Percentiles rank a stretch among this genome's conserved stretches.
phyloP scores from a whole-genome alignment of 1,284 basidiomycete genomes.

The Volvariella volvacea region DNA sequence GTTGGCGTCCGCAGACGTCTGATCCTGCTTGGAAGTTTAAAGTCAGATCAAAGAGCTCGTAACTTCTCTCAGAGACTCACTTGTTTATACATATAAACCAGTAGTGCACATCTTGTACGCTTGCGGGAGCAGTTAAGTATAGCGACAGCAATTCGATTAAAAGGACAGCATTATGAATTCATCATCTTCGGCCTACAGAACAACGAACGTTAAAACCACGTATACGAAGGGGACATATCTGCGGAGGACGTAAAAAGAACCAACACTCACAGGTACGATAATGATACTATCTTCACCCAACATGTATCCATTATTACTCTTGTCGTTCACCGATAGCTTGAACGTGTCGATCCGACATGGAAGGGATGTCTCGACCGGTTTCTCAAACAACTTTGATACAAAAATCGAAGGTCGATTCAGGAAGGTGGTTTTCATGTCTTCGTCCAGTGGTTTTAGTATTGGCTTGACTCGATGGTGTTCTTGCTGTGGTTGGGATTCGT shows the following conservation, averaged over 20 bases:
- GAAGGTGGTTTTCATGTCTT: background rate
- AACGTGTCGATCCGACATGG: constrained; percentile 1
- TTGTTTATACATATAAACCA: no score
- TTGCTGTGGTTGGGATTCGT: background rate
- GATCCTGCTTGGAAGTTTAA: no score
- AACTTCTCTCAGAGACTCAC: no score
- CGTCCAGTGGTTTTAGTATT: background rate
- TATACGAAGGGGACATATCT: background rate
- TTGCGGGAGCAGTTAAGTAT: no score
- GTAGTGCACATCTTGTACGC: no score
- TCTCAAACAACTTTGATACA: background rate
- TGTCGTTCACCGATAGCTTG: background rate
- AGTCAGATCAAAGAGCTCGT: no score
- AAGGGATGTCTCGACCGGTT: background rate
- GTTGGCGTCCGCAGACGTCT: no score
- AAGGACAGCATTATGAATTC: background rate
- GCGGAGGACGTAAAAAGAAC: background rate
- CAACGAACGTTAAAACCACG: background rate
- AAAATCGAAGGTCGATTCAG: background rate
- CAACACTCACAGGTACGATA: background rate
- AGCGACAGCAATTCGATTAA: background rate
- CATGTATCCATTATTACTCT: background rate
- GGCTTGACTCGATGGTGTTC: background rate
- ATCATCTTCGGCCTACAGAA: background rate
- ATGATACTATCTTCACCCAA: constrained; percentile 1